Evolutionary conservation across 352 stramenopile species (phyloP), one percentile per base, ranked within the genome.

Genomic region (Globisporangium uncinulatum): DNA sequence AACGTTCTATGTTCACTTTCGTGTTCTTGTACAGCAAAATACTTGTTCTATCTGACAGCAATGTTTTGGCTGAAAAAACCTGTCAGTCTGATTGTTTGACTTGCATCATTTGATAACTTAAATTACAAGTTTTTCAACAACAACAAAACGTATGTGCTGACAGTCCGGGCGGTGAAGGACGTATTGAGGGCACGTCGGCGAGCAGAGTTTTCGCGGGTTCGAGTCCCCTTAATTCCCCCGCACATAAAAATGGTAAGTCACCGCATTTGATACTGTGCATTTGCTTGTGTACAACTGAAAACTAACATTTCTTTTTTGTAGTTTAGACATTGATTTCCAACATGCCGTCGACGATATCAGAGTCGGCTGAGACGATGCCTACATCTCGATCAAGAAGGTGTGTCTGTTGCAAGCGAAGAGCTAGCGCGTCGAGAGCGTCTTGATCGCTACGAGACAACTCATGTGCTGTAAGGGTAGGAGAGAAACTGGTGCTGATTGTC

Each of bases 181-280:
- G 4, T 51, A 51, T 51, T 51, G 46, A 51, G 46, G 10, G 46
- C 13, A 24, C 46, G 37, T 52, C 47, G 47, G 21, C 29, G 47
- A 52, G 47, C 47, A 52, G 29, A 15, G 24, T 52, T 41, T 6
- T 52, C 47, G 14, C 24, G 47, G 5, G 47, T 41, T 41, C 4
- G 39, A 52, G 39, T n/a, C 24, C 47, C 11, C 24, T 52, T 52
- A 41, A 52, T 52, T 29, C 47, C 21, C n/a, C n/a, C n/a, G 47
- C 47, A 52, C 21, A 52, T 52, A 3, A 11, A 37, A 37, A 9
- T 9, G 32, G 32, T 37, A 37, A 9, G 32, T 37, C 32, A 37
- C 32, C 32, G 32, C 32, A 37, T 37, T 37, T 37, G 32, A 37
- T 37, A 37, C 32, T 37, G 9, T 37, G 32, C 4, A 4, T 37